These are phyloP conservation scores for Ceratocystis smalleyi DNA, from an alignment of 2,329 filamentous ascomycete genomes.

Conservation along the genomic window DNA sequence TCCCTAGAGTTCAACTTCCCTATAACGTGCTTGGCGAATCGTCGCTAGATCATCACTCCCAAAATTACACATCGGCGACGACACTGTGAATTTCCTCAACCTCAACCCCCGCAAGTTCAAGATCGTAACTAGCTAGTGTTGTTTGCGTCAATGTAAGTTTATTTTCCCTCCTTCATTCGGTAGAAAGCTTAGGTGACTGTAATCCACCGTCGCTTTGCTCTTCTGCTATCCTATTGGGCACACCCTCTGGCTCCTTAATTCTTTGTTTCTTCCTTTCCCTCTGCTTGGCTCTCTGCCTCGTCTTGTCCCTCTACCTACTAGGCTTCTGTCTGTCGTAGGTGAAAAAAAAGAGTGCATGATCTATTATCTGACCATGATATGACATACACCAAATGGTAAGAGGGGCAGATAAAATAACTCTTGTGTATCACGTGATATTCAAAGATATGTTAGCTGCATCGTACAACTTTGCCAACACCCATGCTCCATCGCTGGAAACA, in stretches of 20 bases:
- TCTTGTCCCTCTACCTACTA: background rate
- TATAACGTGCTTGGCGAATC: background rate
- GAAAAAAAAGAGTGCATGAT: no score
- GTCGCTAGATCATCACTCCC: no score
- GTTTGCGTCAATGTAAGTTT: background rate
- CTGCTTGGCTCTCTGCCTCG: background rate
- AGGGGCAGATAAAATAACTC: no score
- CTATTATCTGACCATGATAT: no score
- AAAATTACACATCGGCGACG: no score
- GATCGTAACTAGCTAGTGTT: background rate
- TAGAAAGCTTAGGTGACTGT: background rate
- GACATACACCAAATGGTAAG: no score
- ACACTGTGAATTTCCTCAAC: no score
- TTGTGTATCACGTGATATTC: no score
- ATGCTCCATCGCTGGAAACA: background rate
- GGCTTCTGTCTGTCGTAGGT: background rate
- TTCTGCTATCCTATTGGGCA: background rate
- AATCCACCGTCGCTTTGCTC: background rate
- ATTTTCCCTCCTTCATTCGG: background rate
- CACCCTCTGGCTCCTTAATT: background rate
- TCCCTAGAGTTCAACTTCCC: background rate
- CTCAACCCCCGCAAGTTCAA: background rate
- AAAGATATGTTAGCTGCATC: background rate
- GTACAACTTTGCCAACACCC: background rate
- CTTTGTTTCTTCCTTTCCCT: background rate